phyloP scores from a whole-genome alignment of 441 rosid species.

The Pelargonium citronellum region DNA sequence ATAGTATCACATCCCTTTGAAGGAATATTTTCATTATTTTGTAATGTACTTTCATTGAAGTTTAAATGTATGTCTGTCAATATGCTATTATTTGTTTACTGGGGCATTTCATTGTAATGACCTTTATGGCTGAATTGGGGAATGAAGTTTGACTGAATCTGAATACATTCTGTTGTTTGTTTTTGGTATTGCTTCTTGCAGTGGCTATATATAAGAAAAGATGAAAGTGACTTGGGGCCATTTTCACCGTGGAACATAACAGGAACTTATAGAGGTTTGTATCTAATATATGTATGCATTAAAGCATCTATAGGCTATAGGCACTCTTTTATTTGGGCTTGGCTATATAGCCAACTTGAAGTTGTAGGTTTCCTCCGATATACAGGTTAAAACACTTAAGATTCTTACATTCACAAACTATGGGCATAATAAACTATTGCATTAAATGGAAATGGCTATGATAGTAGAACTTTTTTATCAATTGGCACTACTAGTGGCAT shows the following conservation, averaged over 20 bases:
- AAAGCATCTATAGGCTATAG: not conserved
- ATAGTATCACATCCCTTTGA: too few relatives aligned
- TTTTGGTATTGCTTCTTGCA: constrained; percentile 39
- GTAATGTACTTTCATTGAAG: not conserved
- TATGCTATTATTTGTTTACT: not conserved
- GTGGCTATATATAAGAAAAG: constrained; percentile 73
- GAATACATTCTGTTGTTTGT: constrained; percentile 14
- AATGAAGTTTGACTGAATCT: not conserved
- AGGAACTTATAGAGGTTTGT: constrained; percentile 93
- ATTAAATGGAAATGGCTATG: too few relatives aligned
- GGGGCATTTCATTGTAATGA: not conserved
- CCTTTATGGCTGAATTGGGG: not conserved
- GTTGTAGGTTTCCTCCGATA: not conserved
- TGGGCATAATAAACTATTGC: too few relatives aligned
- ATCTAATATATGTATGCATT: constrained; percentile 14
- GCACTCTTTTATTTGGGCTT: not conserved
- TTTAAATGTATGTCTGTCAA: not conserved
- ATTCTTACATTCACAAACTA: too few relatives aligned
- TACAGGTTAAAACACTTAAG: too few relatives aligned
- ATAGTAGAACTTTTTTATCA: too few relatives aligned
- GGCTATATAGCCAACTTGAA: not conserved
- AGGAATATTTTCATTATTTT: not conserved
- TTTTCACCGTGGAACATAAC: constrained; percentile 82
- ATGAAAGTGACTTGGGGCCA: constrained; percentile 58
- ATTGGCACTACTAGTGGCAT: too few relatives aligned